Base-by-base conservation (phyloP, 23 red algal genomes). In the Chondrus crispus region DNA sequence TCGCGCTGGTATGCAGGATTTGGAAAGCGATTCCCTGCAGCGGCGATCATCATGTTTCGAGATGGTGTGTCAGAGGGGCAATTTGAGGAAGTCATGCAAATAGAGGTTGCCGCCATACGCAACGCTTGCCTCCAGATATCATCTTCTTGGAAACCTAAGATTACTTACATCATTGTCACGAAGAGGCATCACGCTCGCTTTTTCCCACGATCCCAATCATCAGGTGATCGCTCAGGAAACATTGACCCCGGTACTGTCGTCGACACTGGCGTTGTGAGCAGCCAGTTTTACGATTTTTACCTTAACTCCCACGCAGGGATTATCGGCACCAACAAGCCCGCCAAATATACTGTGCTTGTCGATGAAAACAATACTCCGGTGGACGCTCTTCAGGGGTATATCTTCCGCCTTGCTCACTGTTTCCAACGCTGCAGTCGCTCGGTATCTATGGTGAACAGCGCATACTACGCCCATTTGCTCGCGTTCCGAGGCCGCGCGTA, bases 51-150 rank as follows among this genome's bases (percentile, higher is more conserved):
- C 54, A 81, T 94, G 69, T 94, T 88, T 64, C 82, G 83, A n/a
- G 92, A 94, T 81, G 83, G 92, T 20, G 82, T 94, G 0, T 87
- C 92, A n/a, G 92, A 94, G 49, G 82, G 82, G 7, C 81, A 94
- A 46, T 94, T 79, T 70, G 58, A 88, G 39, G 42, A 88, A 62
- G 92, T 94, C 9, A 85, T 88, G 73, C 19, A 77, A 18, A 16
- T 44, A 9, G 92, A 94, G 70, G 26, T 94, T 36, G 6, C 10
- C 36, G 33, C 74, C 22, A 50, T 94, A 46, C 92, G 84, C 6
- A 11, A 43, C 42, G 82, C 57, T n/a, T 94, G 74, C 37, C 19
- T 66, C 1, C 12, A 81, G 24, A 80, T 79, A 5, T 10, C 32
- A 6, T 47, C 66, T 0, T 9, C 29, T 19, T 37, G 63, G 24